Conservation (phyloP, 116 monocot genomes). For the Phalaenopsis hybrid region DNA sequence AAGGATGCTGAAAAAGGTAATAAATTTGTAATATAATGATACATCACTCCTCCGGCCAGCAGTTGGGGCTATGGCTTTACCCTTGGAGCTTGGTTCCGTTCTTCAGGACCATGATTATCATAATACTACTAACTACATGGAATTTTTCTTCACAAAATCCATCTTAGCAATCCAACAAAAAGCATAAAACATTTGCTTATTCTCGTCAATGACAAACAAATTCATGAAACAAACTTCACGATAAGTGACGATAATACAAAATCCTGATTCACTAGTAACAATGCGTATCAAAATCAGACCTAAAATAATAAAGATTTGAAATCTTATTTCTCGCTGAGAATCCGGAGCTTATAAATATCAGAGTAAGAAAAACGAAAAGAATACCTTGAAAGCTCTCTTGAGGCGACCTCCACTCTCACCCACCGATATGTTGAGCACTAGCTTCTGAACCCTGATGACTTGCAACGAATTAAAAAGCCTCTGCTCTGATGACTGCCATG, state of each 20-base stretch:
- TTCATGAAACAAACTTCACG: background rate
- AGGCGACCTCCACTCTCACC: constrained; percentile 38
- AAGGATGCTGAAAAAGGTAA: too few species aligned
- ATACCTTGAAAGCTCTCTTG: constrained; percentile 37
- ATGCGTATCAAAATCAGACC: background rate
- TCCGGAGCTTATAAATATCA: background rate
- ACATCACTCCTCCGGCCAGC: too few species aligned
- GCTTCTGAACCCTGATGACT: constrained; percentile 43
- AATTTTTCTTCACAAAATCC: too few species aligned
- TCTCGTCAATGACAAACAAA: background rate
- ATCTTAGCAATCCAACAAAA: background rate
- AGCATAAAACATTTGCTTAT: background rate
- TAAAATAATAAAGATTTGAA: background rate
- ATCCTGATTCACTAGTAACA: background rate
- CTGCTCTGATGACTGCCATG: constrained; percentile 33
- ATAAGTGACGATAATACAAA: background rate
- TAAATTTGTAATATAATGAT: too few species aligned
- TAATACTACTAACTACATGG: too few species aligned
- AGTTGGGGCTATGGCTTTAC: too few species aligned
- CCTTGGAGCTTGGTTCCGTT: too few species aligned
- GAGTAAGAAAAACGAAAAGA: background rate
- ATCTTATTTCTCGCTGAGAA: background rate
- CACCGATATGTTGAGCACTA: constrained; percentile 45
- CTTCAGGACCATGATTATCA: too few species aligned
- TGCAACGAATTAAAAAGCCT: constrained; percentile 32